Evolutionary conservation across 768 basidiomycete genomes (phyloP), one percentile per base, ranked within the genome.

Genomic region (Amanita muscaria): DNA sequence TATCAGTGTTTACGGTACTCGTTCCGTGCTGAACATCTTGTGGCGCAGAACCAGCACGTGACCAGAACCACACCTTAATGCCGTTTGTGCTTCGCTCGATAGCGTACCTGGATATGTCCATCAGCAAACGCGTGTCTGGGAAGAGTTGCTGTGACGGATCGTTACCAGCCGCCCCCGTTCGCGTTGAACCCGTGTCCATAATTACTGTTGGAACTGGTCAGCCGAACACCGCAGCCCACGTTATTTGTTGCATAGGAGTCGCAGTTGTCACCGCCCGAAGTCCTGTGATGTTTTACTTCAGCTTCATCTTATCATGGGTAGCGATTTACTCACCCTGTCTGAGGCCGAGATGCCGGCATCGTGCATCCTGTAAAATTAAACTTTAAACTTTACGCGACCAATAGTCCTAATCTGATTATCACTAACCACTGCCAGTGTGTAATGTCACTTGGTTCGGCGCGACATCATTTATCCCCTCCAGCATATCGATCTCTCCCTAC

Each of bases 21-120:
- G 59, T 64, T 3, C 74, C 76, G 14, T 57, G 57, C 22, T 48
- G 59, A 11, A 79, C 66, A 50, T 74, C 78, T 6, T 58, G 50
- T 1, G 79, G 79, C 19, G 56, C 53, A 21, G 55, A 67, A 38
- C 59, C 34, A 18, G 34, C 62, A 33, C 79, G 68, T 1, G 78
- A 66, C 80, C 80, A 87, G 63, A 83, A 86, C 76, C 78, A 87
- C 37, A 84, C 66, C 49, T 79, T 80, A 56, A 86, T 76, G 55
- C 68, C 75, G 3, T 56, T 53, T 18, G 59, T 49, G 1, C 79
- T 80, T 27, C 80, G 70, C 55, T 83, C 79, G 54, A 82, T 64
- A 1, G 80, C 82, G 58, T 69, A 81, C 74, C 76, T 81, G 29
- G 29, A 12, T 22, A 14, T 23, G 16, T 14, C 7, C 34, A 18